Base-by-base conservation (phyloP, 768 basidiomycete species). In the Suillus tomentosus region DNA sequence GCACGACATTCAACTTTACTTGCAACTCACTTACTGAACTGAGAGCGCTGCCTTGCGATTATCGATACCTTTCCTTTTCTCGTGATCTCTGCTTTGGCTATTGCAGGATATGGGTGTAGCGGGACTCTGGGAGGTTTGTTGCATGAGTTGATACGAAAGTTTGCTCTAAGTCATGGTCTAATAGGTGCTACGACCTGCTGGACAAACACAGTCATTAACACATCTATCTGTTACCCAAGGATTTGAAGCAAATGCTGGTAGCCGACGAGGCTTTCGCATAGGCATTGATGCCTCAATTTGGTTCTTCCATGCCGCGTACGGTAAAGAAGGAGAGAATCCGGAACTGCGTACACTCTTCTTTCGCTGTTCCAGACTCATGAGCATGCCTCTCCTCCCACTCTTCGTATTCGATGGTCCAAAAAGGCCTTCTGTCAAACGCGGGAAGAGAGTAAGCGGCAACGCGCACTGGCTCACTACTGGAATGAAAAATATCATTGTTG, bases 321-420 rank as follows among this genome's bases (percentile, higher is more conserved):
- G 90, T 14, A 80, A 77, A 62, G 89, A 91, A 69, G 94, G 94
- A 14, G 92, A 95, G 73, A 95, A 95, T 64, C 94, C 94, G 9
- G 91, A 93, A 62, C 80, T 95, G 10, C 81, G 94, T 34, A 95
- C 91, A 0, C 78, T 91, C 7, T 90, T 95, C 79, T 96, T 94
- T 75, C 90, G 92, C 53, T 94, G 93, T 74, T 87, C 89, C 45
- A 86, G 85, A 27, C 83, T 97, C 3, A 85, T 92, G 74, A 84
- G 82, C 62, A 82, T 87, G 6, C 94, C 95, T 0, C 87, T 96
- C 67, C 82, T 95, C 13, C 94, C 94, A 0, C 82, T 97, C 14
- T 96, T 96, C 73, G 92, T 96, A 5, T 97, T 96, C 71, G 94
- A 97, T 75, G 95, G 95, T 0, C 91, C 92, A 0, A 85, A 88